Evolutionary conservation across 495 filamentous ascomycete species (phyloP), one percentile per base, ranked within the genome.

Genomic region (Tetracladium setigerum): DNA sequence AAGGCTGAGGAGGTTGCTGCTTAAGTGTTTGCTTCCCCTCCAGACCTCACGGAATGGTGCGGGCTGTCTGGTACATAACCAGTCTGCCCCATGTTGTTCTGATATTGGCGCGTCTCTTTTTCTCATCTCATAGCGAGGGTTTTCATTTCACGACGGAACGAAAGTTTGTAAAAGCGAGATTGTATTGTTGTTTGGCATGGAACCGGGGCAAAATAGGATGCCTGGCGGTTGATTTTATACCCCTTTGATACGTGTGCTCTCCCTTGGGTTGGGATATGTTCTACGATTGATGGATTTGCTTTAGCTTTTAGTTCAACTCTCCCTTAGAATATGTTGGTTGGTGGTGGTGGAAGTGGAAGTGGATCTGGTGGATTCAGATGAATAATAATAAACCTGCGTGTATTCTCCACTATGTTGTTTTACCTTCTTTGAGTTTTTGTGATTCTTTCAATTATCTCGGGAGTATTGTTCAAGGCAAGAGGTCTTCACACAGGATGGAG

Each of bases 1-100:
- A 47, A 51, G 19, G 40, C 48, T 37, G 53, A 51, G n/a, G 44
- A 18, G 30, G 44, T 40, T 30, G 53, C 51, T 34, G 44, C 52
- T 33, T 19, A 30, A 11, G 5, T 44, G 38, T 5, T 16, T 12
- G 14, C 38, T 14, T 12, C 2, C 38, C 11, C 17, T 5, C 17
- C 5, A 11, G 19, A 40, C 17, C n/a, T 17, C 4, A 40, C 14
- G 38, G 14, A 19, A 40, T 14, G 11, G 19, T 12, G 38, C 14
- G 19, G n/a, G 38, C 6, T 16, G 38, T 4, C 22, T 27, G 22
- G 22, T 7, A 27, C 22, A 27, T 27, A 27, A 27, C 22, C 22
- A 27, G 22, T 7, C 22, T 3, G 22, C 22, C 22, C 7, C 22
- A 27, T 7, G 22, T 27, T 27, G 22, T 27, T 27, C 22, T 27